Base-by-base conservation (phyloP, 139 green algal species). In the Chlorella vulgaris region DNA sequence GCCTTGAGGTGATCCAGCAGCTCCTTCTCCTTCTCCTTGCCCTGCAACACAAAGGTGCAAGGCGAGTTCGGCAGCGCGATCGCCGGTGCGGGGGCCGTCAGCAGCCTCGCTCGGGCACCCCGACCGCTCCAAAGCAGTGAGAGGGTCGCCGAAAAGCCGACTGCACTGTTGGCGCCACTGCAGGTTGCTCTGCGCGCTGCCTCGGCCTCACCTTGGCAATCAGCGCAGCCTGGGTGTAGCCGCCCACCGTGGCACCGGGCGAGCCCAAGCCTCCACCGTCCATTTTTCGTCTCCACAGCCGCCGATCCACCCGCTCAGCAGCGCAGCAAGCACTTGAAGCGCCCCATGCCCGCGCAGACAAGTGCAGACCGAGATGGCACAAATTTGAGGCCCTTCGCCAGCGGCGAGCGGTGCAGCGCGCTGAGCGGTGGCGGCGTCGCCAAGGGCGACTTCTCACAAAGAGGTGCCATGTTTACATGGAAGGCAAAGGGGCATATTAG, bases 1-100 rank as follows among this genome's bases (percentile, higher is more conserved):
- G 62, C 74, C 21, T 55, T 39, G 21, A 86, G 38, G 53, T 73
- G 55, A n/a, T 82, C 61, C 1, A 78, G 63, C 3, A 85, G 68
- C 51, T 79, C 73, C 35, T 58, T 53, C 47, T 77, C 43, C 53
- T 69, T 69, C 43, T 76, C 69, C n/a, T 28, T 26, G 29, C 24
- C 69, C 69, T 76, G 69, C 39, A 35, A 38, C 35, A 26, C 39
- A 7, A 8, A 26, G 3, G 40, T 31, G 19, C 31, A 28, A n/a
- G n/a, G n/a, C n/a, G n/a, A n/a, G n/a, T n/a, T n/a, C n/a, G n/a
- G n/a, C n/a, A n/a, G n/a, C n/a, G n/a, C n/a, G n/a, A n/a, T 2
- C 3, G 24, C 8, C 24, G 60, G 22, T 8, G 24, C 60, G 33
- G 60, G 60, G 60, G 13, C 3, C 24, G 21, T 31, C 60, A 67